Base-by-base conservation (phyloP, 1,284 basidiomycete species). In the Chondrostereum purpureum region DNA sequence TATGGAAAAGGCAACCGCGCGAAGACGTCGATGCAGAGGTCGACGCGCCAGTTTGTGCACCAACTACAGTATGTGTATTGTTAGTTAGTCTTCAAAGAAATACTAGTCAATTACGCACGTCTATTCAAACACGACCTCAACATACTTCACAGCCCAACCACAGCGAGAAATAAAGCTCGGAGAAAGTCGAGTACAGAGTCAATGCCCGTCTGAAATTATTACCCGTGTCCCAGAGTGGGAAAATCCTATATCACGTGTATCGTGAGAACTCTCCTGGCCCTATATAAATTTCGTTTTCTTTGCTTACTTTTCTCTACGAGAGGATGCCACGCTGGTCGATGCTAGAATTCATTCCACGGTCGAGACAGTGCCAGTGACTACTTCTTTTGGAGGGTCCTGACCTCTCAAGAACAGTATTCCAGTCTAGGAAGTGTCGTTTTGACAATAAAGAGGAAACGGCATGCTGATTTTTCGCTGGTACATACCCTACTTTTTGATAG, bases 371-470 rank as follows among this genome's bases (percentile, higher is more conserved):
- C 62, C 62, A 66, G 64, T 55, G 64, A 66, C 60, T n/a, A 10
- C 8, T 8, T 60, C 55, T 39, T 38, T 16, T 48, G 33, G 47
- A 52, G 51, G 34, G 60, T 63, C 56, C 63, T 60, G 48, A 49
- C 53, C 60, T 66, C 63, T 60, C 63, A 38, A 64, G 62, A 66
- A 12, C 2, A 52, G 50, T 36, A n/a, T 35, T 47, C 54, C 62
- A 64, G 62, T 53, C 43, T 66, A 66, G 62, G 62, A 64, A 64
- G 63, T 64, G 63, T 64, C 63, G 62, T 66, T 49, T 64, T 54
- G 64, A 64, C 62, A 53, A 44, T 50, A 49, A 23, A 44, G 43
- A 65, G 64, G 63, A 58, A 52, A 56, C 63, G 62, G 62, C 63
- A 64, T 60, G 62, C 66, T 64, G 62, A 64, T 55, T 65, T 50